Evolutionary conservation across 768 basidiomycete genomes (phyloP).

Genomic region (Cystobasidium onofrii): DNA sequence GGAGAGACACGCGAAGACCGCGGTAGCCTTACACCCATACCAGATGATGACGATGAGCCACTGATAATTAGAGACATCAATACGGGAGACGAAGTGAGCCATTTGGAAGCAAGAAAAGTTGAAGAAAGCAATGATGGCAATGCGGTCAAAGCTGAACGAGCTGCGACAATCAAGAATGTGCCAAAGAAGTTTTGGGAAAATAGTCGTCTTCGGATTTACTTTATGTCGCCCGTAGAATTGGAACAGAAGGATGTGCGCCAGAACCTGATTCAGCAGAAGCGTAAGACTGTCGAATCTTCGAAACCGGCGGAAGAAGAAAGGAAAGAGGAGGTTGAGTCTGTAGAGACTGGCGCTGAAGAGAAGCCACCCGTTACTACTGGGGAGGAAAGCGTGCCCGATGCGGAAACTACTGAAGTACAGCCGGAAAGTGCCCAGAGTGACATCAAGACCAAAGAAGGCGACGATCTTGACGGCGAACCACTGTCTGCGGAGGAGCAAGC

Average conservation of each 20-base stretch:
- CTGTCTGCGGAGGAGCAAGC: background rate
- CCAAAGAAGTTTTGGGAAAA: slow-evolving; percentile 37
- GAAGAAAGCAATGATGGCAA: no score
- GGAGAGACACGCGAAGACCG: background rate
- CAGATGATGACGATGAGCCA: background rate
- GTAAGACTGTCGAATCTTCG: background rate
- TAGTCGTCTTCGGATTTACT: slow-evolving; percentile 49
- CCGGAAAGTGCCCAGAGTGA: slow-evolving; percentile 27
- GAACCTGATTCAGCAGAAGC: background rate
- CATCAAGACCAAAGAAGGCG: background rate
- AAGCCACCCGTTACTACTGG: slow-evolving; percentile 30
- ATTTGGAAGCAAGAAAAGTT: no score
- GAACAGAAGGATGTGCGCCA: background rate
- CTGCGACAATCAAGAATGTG: background rate
- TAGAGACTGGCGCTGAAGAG: slow-evolving; percentile 27
- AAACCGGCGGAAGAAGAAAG: background rate
- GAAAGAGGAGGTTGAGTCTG: slow-evolving; percentile 6
- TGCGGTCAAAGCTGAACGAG: background rate
- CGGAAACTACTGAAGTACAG: slow-evolving; percentile 28
- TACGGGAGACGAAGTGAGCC: background rate
- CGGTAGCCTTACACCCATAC: background rate
- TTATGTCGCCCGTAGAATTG: slow-evolving; percentile 46
- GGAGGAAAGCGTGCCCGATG: background rate
- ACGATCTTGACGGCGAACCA: slow-evolving; percentile 13
- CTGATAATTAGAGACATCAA: background rate